Evolutionary conservation across 305 asterid species (phyloP).

Genomic region (Fraxinus velutina): DNA sequence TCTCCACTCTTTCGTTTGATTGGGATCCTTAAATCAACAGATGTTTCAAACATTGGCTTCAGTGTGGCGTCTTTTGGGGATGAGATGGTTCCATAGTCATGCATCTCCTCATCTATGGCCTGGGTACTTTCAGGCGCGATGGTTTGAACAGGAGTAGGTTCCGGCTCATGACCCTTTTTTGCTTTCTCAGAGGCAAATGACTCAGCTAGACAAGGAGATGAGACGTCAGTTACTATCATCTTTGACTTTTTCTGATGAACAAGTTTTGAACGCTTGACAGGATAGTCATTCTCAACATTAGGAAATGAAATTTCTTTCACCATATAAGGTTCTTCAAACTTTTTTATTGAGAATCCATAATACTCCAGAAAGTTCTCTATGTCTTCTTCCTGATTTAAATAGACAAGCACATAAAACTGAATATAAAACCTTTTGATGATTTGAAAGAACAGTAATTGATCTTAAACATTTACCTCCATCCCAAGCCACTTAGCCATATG

Average conservation of each 20-base stretch:
- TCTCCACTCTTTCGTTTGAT: slow-evolving; percentile 22
- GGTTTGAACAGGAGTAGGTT: slow-evolving; percentile 27
- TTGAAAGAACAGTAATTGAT: slow-evolving; percentile 22
- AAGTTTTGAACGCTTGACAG: slow-evolving; percentile 81
- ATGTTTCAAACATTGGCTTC: slow-evolving; percentile 28
- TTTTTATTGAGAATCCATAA: slow-evolving; percentile 77
- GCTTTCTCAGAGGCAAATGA: slow-evolving; percentile 34
- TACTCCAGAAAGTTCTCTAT: slow-evolving; percentile 72
- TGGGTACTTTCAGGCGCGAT: slow-evolving; percentile 36
- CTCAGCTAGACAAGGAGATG: slow-evolving; percentile 42
- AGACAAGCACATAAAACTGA: slow-evolving; percentile 18
- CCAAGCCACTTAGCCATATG: slow-evolving; percentile 90
- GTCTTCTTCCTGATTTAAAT: slow-evolving; percentile 70
- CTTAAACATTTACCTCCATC: slow-evolving; percentile 66
- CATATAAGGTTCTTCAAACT: slow-evolving; percentile 94
- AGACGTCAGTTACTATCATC: slow-evolving; percentile 58
- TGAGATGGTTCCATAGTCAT: slow-evolving; percentile 38
- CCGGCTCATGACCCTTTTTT: slow-evolving; percentile 33
- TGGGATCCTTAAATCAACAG: slow-evolving; percentile 26
- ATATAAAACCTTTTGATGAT: slow-evolving; percentile 12
- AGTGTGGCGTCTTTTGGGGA: slow-evolving; percentile 48
- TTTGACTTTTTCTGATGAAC: slow-evolving; percentile 72
- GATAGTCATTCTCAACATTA: slow-evolving; percentile 71
- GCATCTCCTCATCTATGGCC: slow-evolving; percentile 57
- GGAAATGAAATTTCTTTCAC: slow-evolving; percentile 78